Percentiles rank a stretch among this genome's conserved stretches.
Evolutionary conservation across 1,284 basidiomycete species (phyloP).

Genomic region (Tilletia indica): DNA sequence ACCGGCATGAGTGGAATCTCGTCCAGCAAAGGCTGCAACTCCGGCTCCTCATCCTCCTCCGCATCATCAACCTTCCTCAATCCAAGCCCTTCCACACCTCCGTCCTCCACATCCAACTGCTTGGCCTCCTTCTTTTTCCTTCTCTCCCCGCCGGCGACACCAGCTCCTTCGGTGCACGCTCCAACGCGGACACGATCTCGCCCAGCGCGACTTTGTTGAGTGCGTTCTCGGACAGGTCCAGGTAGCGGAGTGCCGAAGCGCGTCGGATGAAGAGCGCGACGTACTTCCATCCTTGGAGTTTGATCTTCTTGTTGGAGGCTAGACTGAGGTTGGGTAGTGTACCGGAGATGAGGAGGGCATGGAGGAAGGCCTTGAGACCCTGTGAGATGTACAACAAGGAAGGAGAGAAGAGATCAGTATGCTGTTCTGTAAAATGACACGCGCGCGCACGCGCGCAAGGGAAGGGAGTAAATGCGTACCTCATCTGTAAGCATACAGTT

Average conservation of each 20-base stretch:
- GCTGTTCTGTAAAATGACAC: background rate
- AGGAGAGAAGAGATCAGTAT: background rate
- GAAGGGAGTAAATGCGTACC: background rate
- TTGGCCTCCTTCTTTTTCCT: conserved; percentile 19
- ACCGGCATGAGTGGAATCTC: conserved; percentile 46
- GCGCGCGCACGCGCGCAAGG: background rate
- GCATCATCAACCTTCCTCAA: background rate
- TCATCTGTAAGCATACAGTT: conserved; percentile 48
- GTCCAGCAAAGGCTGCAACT: conserved; percentile 32
- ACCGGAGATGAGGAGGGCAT: conserved; percentile 80
- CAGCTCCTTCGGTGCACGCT: conserved; percentile 12
- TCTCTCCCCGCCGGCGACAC: conserved; percentile 8
- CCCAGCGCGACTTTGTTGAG: conserved; percentile 78
- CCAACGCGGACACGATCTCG: conserved; percentile 69
- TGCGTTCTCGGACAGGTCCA: conserved; percentile 83
- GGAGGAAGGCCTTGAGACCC: conserved; percentile 83
- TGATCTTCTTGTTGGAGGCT: conserved; percentile 79
- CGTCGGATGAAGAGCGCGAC: conserved; percentile 76
- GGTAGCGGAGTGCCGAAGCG: conserved; percentile 72
- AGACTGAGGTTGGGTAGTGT: conserved; percentile 79
- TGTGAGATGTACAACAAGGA: conserved; percentile 48
- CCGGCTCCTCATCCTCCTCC: conserved; percentile 32
- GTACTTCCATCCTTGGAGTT: conserved; percentile 73
- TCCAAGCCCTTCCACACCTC: conserved; percentile 17
- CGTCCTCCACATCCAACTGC: background rate